Percentiles rank a stretch among this genome's conserved stretches.
Evolutionary conservation across 257 asterid species (phyloP).

Genomic region (Rubia yunnanensis): DNA sequence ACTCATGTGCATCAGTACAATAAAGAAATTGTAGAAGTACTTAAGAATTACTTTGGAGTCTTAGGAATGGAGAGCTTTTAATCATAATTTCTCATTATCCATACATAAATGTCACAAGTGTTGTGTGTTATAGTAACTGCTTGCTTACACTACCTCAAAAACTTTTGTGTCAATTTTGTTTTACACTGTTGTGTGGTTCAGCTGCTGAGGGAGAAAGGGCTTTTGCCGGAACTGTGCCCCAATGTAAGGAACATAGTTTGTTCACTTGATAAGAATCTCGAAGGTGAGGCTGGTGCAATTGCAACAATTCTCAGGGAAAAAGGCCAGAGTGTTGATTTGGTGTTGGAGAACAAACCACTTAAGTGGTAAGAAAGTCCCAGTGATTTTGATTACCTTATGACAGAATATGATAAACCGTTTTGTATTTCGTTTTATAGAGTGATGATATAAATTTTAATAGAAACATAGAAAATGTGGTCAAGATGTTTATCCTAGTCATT

Average conservation of each 20-base stretch:
- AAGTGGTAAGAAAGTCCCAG: slow-evolving; percentile 47
- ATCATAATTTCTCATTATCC: background rate
- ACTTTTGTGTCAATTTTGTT: background rate
- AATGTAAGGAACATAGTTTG: slow-evolving; percentile 74
- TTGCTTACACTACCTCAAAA: background rate
- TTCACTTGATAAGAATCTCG: slow-evolving; percentile 72
- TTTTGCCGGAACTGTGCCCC: slow-evolving; percentile 62
- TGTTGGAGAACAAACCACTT: slow-evolving; percentile 83
- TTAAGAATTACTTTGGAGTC: background rate
- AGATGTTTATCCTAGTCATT: background rate
- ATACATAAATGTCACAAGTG: background rate
- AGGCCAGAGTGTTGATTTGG: slow-evolving; percentile 82
- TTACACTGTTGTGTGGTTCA: slow-evolving; percentile 17
- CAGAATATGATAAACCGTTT: background rate
- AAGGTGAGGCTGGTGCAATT: slow-evolving; percentile 62
- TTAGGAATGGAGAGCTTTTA: background rate
- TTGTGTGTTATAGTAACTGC: background rate
- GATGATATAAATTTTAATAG: background rate
- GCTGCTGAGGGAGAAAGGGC: slow-evolving; percentile 89
- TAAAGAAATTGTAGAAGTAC: background rate
- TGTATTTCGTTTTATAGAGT: background rate
- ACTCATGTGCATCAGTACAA: background rate
- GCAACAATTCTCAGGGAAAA: slow-evolving; percentile 75
- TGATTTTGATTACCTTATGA: background rate
- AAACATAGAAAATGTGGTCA: background rate